Percentiles rank a stretch among this genome's conserved stretches.
phyloP scores from a whole-genome alignment of 306 rosid species.

The Sicyos baderoa region DNA sequence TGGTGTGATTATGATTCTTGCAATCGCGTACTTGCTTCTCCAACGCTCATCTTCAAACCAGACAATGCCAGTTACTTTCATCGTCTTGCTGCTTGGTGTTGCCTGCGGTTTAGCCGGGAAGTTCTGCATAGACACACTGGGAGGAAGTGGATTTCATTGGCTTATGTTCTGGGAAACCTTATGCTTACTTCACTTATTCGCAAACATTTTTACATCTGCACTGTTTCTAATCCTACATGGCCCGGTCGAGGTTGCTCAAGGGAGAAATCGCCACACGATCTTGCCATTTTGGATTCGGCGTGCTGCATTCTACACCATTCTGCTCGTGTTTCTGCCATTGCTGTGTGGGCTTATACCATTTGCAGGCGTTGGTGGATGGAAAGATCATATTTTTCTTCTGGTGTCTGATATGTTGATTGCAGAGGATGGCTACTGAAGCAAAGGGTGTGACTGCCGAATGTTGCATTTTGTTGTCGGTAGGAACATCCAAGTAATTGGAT shows the following conservation, averaged over 20 bases:
- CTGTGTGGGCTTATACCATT: constrained; percentile 75
- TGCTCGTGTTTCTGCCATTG: constrained; percentile 53
- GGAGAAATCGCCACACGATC: constrained; percentile 21
- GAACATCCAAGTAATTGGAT: neutral
- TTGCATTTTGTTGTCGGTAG: neutral
- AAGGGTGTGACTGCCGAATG: neutral
- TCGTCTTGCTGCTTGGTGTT: constrained; percentile 56
- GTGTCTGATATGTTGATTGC: constrained; percentile 11
- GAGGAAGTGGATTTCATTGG: constrained; percentile 80
- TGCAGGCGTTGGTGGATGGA: constrained; percentile 68
- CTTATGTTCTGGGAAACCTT: constrained; percentile 62
- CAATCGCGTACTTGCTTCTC: constrained; percentile 43
- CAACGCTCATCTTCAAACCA: constrained; percentile 52
- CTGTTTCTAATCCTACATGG: constrained; percentile 53
- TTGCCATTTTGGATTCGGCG: constrained; percentile 58
- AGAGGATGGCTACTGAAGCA: constrained; percentile 19
- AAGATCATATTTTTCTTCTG: constrained; percentile 39
- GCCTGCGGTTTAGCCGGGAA: constrained; percentile 70
- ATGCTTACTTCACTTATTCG: constrained; percentile 56
- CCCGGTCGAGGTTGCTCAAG: constrained; percentile 31
- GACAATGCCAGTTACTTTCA: constrained; percentile 66
- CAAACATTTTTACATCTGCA: constrained; percentile 37
- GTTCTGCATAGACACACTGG: constrained; percentile 68
- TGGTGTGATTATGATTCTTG: constrained; percentile 52
- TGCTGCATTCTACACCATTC: constrained; percentile 30